Percentiles rank a stretch among this genome's conserved stretches.
phyloP scores from a whole-genome alignment of 371 early-diverging fungal species.

The Lichtheimia corymbifera region DNA sequence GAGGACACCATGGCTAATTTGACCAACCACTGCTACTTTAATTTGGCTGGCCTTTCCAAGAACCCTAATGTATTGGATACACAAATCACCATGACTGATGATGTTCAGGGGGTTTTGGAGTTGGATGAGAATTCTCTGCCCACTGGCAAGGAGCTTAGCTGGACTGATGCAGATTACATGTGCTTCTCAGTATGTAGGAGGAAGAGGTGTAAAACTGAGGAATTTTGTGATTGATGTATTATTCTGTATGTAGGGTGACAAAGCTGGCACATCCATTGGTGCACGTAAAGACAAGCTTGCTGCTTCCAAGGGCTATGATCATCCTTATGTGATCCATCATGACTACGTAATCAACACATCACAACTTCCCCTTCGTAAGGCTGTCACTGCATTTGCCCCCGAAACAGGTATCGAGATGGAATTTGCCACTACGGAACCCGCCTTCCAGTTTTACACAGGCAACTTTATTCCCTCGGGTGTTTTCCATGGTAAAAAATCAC shows the following conservation, averaged over 20 bases:
- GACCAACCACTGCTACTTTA: conserved; percentile 50
- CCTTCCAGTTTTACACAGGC: conserved; percentile 79
- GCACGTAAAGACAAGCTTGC: conserved; percentile 39
- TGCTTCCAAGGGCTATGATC: conserved; percentile 59
- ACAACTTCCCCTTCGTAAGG: conserved; percentile 36
- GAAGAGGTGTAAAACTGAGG: background rate
- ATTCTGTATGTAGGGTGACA: conserved; percentile 23
- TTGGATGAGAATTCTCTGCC: conserved; percentile 61
- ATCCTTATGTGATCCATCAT: conserved; percentile 59
- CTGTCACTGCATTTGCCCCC: conserved; percentile 50
- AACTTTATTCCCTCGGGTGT: conserved; percentile 48
- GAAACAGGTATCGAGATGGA: conserved; percentile 65
- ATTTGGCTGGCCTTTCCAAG: conserved; percentile 48
- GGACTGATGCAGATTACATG: conserved; percentile 46
- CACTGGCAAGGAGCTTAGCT: conserved; percentile 58
- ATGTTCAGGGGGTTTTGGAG: conserved; percentile 54
- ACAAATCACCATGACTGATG: conserved; percentile 46
- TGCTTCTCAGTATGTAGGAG: conserved; percentile 51
- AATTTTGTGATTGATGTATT: background rate
- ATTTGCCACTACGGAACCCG: conserved; percentile 66
- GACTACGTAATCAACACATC: conserved; percentile 41
- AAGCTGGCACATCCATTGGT: conserved; percentile 44
- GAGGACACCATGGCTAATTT: conserved; percentile 39
- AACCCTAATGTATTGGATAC: conserved; percentile 51
- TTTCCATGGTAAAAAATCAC: conserved; percentile 45